A percentile compares a stretch with the other conserved stretches of the same genome.
phyloP scores from a whole-genome alignment of 225 moss, liverwort and hornwort species.

The Straminergon stramineum region DNA sequence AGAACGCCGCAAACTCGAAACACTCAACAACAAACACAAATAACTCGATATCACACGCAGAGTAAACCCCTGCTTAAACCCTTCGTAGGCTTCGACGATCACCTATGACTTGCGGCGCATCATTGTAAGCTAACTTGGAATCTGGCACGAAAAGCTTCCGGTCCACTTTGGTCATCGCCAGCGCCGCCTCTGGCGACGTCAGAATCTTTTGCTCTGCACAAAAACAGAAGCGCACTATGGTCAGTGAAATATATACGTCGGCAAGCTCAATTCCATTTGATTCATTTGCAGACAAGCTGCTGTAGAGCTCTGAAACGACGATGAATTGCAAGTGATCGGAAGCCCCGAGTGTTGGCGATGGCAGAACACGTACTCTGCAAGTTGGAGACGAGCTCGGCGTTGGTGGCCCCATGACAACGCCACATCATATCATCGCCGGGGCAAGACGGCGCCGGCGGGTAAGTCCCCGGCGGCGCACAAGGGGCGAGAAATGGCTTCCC shows the following conservation, averaged over 20 bases:
- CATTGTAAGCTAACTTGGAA: conserved; percentile 71
- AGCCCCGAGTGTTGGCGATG: background rate
- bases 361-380: conserved; percentile 58
- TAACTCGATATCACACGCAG: background rate
- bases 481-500: conserved; percentile 67
- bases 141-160: conserved; percentile 78
- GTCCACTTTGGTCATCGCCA: conserved; percentile 86
- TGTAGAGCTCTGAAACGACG: background rate
- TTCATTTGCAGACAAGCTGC: background rate
- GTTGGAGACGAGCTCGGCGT: conserved; percentile 90
- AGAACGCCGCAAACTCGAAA: background rate
- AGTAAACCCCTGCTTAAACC: conserved; percentile 26
- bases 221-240: background rate
- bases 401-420: conserved; percentile 84
- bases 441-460: conserved; percentile 61
- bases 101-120: conserved; percentile 95
- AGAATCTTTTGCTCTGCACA: conserved; percentile 71
- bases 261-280: background rate
- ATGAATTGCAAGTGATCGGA: background rate
- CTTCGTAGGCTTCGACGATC: background rate
- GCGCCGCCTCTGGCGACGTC: conserved; percentile 71
- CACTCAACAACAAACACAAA: background rate
- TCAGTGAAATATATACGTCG: background rate
- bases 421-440: conserved; percentile 98
- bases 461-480: conserved; percentile 61